Evolutionary conservation across 2,329 filamentous ascomycete genomes (phyloP).

Genomic region (Fusarium vanettenii): DNA sequence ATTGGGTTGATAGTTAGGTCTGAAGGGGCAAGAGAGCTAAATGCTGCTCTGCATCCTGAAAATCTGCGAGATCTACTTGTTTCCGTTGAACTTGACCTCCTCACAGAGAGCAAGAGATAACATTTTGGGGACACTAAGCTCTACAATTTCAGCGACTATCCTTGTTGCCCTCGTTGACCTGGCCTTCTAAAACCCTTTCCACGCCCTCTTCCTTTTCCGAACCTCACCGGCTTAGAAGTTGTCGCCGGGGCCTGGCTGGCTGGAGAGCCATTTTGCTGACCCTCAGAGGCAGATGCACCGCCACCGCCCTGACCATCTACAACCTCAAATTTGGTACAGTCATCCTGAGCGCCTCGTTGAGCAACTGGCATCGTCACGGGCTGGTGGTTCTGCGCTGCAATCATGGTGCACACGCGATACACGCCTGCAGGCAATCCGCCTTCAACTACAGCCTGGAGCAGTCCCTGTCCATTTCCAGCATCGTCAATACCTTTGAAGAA

Average conservation of each 20-base stretch:
- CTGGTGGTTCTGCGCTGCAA: conserved; percentile 71
- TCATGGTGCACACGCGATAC: conserved; percentile 73
- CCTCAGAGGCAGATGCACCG: neutral
- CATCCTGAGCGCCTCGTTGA: conserved; percentile 72
- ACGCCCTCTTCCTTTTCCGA: neutral
- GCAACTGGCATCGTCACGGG: conserved; percentile 72
- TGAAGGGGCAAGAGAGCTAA: neutral
- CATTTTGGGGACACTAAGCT: neutral
- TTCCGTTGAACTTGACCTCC: no score
- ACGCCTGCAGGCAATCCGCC: conserved; percentile 52
- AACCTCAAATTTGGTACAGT: conserved; percentile 55
- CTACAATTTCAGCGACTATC: neutral
- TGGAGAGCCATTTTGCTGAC: neutral
- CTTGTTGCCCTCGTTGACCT: neutral
- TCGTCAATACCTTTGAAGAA: conserved; percentile 1
- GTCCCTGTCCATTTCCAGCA: neutral
- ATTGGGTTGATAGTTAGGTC: neutral
- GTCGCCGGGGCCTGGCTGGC: neutral
- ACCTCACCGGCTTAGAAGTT: neutral
- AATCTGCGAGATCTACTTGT: no score
- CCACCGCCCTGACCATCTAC: neutral
- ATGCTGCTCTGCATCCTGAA: neutral
- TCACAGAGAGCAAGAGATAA: no score
- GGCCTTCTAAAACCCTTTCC: neutral
- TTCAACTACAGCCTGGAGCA: neutral